Evolutionary conservation across 352 stramenopile species (phyloP).

Genomic region (Pythium folliculosum): DNA sequence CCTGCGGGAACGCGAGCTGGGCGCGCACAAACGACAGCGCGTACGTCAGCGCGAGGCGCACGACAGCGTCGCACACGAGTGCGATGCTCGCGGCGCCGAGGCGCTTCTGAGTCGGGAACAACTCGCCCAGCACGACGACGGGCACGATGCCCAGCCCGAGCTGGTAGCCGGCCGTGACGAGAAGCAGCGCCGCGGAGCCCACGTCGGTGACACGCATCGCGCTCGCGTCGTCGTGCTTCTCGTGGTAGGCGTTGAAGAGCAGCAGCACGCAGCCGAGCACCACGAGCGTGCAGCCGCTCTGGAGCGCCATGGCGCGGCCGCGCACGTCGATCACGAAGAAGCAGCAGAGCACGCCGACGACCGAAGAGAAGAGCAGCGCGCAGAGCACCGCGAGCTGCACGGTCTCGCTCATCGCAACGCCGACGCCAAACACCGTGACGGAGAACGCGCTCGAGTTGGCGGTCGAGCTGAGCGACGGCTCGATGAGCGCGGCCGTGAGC

Average conservation of each 20-base stretch:
- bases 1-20: constrained; percentile 34
- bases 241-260: constrained; percentile 44
- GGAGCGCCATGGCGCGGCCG: constrained; percentile 51
- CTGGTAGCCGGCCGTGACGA: constrained; percentile 66
- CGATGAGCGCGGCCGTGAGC: constrained; percentile 46
- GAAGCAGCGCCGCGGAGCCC: constrained; percentile 58
- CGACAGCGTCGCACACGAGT: constrained; percentile 58
- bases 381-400: constrained; percentile 47
- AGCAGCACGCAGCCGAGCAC: constrained; percentile 48
- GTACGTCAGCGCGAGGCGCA: constrained; percentile 43
- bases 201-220: constrained; percentile 46
- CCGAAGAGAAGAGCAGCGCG: constrained; percentile 44
- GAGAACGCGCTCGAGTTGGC: constrained; percentile 39
- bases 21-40: constrained; percentile 37
- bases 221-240: constrained; percentile 24
- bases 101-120: constrained; percentile 71
- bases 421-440: constrained; percentile 63
- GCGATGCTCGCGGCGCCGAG: constrained; percentile 67
- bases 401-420: constrained; percentile 52
- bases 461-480: constrained; percentile 55
- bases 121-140: constrained; percentile 61
- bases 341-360: constrained; percentile 49
- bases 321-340: constrained; percentile 71
- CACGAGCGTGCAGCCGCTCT: constrained; percentile 63
- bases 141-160: constrained; percentile 64